Percentiles rank a stretch among this genome's conserved stretches.
Conservation (phyloP, 108 stramenopile genomes). For the Cyclotella cryptica region DNA sequence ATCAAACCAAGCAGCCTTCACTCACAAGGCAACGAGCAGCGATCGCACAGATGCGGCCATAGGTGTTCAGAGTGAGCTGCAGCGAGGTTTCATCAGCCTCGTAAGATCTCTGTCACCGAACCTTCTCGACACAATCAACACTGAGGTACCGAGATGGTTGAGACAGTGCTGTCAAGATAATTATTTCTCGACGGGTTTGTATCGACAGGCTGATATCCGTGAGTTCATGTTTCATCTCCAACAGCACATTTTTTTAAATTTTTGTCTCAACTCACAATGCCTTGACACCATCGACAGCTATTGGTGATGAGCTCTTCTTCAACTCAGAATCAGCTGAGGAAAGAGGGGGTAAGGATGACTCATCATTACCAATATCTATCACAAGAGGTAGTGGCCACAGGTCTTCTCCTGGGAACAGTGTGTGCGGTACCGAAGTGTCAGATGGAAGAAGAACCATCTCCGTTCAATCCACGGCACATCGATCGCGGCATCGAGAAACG, state of each 20-base stretch:
- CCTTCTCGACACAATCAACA: slow-evolving; percentile 63
- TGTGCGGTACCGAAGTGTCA: slow-evolving; percentile 20
- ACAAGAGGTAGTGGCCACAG: slow-evolving; percentile 26
- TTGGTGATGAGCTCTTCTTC: slow-evolving; percentile 54
- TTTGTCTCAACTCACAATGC: background rate
- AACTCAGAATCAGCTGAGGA: slow-evolving; percentile 26
- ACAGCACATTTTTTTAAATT: background rate
- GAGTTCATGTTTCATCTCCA: slow-evolving; percentile 33
- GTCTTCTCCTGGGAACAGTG: slow-evolving; percentile 24
- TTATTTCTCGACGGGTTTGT: slow-evolving; percentile 78
- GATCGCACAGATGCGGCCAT: slow-evolving; percentile 84
- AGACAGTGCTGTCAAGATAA: slow-evolving; percentile 74
- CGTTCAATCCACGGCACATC: slow-evolving; percentile 5
- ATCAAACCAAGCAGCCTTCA: slow-evolving; percentile 9
- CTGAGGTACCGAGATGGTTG: slow-evolving; percentile 82
- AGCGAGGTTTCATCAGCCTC: slow-evolving; percentile 74
- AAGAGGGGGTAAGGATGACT: slow-evolving; percentile 28
- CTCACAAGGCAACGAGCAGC: slow-evolving; percentile 28
- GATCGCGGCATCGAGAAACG: slow-evolving; percentile 9
- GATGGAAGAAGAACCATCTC: background rate
- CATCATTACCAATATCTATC: slow-evolving; percentile 33
- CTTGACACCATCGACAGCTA: slow-evolving; percentile 10
- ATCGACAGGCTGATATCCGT: slow-evolving; percentile 78
- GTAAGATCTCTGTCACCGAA: slow-evolving; percentile 72
- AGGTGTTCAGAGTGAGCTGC: slow-evolving; percentile 87